Base-by-base conservation (phyloP, 768 basidiomycete genomes). In the Melanogaster broomeanus region DNA sequence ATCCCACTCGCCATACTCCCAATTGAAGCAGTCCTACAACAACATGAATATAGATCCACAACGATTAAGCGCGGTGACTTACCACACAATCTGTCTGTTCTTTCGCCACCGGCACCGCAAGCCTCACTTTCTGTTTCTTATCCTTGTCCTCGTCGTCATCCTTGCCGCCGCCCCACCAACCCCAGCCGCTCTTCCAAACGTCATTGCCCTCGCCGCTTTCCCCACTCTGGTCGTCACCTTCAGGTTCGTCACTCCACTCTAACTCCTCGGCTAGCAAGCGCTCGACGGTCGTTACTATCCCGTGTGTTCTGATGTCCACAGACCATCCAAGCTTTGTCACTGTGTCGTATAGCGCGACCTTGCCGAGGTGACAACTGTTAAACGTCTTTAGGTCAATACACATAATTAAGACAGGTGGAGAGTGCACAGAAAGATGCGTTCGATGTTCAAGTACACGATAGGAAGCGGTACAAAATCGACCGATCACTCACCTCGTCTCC, bases 341-440 rank as follows among this genome's bases (percentile, higher is more conserved):
- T 0, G 93, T 93, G 67, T 98, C 94, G 65, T 93, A 96, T 6
- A 84, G 72, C 44, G 90, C 83, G 15, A 84, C 81, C 63, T 87
- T 83, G 21, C 96, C 96, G 0, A 89, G 77, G 66, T 98, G 96
- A 61, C 96, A 98, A n/a, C 83, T 77, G 48, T 7, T n/a, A 21
- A 30, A 4, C 10, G 45, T 48, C 3, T 22, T 55, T 25, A 37
- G n/a, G 22, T 16, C 12, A 42, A 10, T n/a, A 49, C 39, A 12
- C 22, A 16, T n/a, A 1, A 45, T 16, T 4, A 0, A n/a, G 10
- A 30, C 12, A 30, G 28, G 1, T 11, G 28, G 10, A 30, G 7
- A 30, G 6, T 11, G 28, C 28, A 30, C 28, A n/a, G n/a, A n/a
- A n/a, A n/a, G 28, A 11, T 12, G 28, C 28, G 28, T 7, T 10